phyloP scores from a whole-genome alignment of 2,329 filamentous ascomycete species.

The Penicillium sp. region DNA sequence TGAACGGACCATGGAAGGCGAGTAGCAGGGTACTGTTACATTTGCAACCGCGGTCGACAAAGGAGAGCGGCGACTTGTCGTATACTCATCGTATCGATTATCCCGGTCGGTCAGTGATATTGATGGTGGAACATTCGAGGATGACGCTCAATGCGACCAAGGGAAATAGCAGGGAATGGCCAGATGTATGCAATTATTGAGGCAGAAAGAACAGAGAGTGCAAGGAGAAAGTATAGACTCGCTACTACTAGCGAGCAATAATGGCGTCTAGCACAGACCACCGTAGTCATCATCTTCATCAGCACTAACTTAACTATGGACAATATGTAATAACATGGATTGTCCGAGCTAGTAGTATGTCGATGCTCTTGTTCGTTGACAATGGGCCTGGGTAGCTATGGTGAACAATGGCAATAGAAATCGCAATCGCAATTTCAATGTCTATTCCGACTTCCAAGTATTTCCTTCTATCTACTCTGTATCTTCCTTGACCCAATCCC shows the following conservation, averaged over 20 bases:
- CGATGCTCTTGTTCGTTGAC: background rate
- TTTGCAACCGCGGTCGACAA: no score
- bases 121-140: background rate
- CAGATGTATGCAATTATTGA: background rate
- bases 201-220: background rate
- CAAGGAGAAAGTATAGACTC: background rate
- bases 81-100: background rate
- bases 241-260: background rate
- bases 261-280: conserved; percentile 1
- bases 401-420: background rate
- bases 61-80: background rate
- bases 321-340: background rate
- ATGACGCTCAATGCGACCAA: conserved; percentile 4
- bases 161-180: background rate
- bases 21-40: no score
- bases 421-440: background rate
- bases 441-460: background rate
- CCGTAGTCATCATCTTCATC: background rate
- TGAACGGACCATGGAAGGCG: background rate
- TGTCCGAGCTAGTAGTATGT: background rate
- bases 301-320: background rate
- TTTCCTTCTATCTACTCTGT: background rate
- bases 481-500: background rate
- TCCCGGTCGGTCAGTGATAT: background rate
- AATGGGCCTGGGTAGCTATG: background rate